A percentile compares a stretch with the other conserved stretches of the same genome.
Conservation (phyloP, 176 grass and related monocot genomes). For the bread wheat (Triticum aestivum) region IWGSC_CS_RefSeq_v2.1 NC_057805.1:385615493-385615992, state of each 20-base stretch:
- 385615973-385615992: slow-evolving; percentile 27
- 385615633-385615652: slow-evolving; percentile 81
- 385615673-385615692: slow-evolving; percentile 63
- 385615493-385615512: slow-evolving; percentile 69
- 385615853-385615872: slow-evolving; percentile 65
- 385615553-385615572: slow-evolving; percentile 40
- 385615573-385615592: slow-evolving; percentile 96
- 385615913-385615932: not conserved
- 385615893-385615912: slow-evolving; percentile 44
- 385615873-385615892: slow-evolving; percentile 46
- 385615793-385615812: slow-evolving; percentile 67
- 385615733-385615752: slow-evolving; percentile 95
- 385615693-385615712: slow-evolving; percentile 47
- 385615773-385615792: slow-evolving; percentile 88
- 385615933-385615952: not conserved
- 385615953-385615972: slow-evolving; percentile 34
- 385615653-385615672: slow-evolving; percentile 78
- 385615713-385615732: slow-evolving; percentile 79
- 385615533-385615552: slow-evolving; percentile 50
- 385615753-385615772: slow-evolving; percentile 82
- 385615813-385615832: slow-evolving; percentile 66
- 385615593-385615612: slow-evolving; percentile 67
- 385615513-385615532: slow-evolving; percentile 93
- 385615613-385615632: slow-evolving; percentile 74
- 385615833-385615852: slow-evolving; percentile 46